phyloP scores from a whole-genome alignment of 352 stramenopile genomes.

The Pythium inflatum region DNA sequence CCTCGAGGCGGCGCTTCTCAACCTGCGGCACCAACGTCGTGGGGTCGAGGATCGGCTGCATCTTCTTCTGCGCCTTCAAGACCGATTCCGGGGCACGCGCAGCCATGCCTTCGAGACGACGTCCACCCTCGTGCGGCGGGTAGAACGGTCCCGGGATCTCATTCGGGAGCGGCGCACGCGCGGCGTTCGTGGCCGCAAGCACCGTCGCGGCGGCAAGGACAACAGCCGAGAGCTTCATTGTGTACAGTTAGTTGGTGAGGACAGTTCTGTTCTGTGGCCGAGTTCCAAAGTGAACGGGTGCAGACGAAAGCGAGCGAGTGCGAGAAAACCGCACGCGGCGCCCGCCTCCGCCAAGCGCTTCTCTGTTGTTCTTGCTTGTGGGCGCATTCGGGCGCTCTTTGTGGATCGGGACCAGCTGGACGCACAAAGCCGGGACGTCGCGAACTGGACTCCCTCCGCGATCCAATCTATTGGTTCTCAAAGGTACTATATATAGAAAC shows the following conservation, averaged over 20 bases:
- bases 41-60: not conserved
- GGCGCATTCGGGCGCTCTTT: not conserved
- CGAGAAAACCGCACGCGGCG: not conserved
- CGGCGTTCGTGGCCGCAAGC: not conserved
- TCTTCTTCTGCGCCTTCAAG: conserved; percentile 8
- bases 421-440: not conserved
- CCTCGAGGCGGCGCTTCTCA: conserved; percentile 6
- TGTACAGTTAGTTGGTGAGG: not conserved
- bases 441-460: not conserved
- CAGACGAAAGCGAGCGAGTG: not conserved
- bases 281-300: not conserved
- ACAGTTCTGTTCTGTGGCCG: conserved; percentile 16
- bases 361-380: not conserved
- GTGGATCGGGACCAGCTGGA: not conserved
- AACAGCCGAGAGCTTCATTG: conserved; percentile 26
- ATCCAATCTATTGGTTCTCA: not conserved
- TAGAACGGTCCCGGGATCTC: not conserved
- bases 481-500: not conserved
- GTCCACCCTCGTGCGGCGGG: not conserved
- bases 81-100: not conserved
- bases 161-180: not conserved
- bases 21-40: conserved; percentile 9
- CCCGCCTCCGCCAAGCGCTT: not conserved
- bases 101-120: not conserved
- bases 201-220: conserved; percentile 18